These are phyloP conservation scores for Bonia amplexicaulis DNA, from an alignment of 176 grass and related monocot genomes.

Conservation along the genomic window DNA sequence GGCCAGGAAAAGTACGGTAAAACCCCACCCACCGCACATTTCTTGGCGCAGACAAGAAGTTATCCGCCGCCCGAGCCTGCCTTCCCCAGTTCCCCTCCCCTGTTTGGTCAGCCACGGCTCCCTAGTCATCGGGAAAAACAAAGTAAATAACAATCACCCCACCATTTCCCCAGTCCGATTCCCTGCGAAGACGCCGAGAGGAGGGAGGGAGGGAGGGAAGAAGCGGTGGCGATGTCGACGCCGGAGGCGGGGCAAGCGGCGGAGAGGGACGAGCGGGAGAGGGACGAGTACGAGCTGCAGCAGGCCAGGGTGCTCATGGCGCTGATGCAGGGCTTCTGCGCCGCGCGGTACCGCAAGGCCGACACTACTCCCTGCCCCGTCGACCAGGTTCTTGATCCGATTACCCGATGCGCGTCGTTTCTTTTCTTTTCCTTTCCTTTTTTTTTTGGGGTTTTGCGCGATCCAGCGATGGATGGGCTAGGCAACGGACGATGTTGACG, in stretches of 20 bases:
- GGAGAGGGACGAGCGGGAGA: constrained; percentile 24
- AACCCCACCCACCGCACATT: background rate
- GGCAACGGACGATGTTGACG: background rate
- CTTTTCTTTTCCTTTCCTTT: background rate
- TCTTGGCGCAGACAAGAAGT: background rate
- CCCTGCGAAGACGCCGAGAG: background rate
- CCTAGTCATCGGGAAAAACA: background rate
- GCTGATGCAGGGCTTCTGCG: constrained; percentile 47
- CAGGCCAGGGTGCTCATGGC: constrained; percentile 34
- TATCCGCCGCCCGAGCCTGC: too few relatives aligned
- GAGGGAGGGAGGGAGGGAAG: background rate
- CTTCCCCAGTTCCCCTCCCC: background rate
- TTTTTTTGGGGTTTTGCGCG: background rate
- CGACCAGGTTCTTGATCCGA: constrained; percentile 37
- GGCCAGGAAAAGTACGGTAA: too few relatives aligned
- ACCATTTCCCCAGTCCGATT: background rate
- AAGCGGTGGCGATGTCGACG: constrained; percentile 18
- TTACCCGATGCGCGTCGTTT: background rate
- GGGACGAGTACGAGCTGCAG: constrained; percentile 36
- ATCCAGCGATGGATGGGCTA: background rate
- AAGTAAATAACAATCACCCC: background rate
- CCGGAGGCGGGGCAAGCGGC: constrained; percentile 30
- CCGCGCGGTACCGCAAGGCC: constrained; percentile 48
- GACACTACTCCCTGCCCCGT: constrained; percentile 53
- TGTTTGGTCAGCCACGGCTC: background rate